phyloP scores from a whole-genome alignment of 495 filamentous ascomycete genomes.

The Oidiodendron maius region DNA sequence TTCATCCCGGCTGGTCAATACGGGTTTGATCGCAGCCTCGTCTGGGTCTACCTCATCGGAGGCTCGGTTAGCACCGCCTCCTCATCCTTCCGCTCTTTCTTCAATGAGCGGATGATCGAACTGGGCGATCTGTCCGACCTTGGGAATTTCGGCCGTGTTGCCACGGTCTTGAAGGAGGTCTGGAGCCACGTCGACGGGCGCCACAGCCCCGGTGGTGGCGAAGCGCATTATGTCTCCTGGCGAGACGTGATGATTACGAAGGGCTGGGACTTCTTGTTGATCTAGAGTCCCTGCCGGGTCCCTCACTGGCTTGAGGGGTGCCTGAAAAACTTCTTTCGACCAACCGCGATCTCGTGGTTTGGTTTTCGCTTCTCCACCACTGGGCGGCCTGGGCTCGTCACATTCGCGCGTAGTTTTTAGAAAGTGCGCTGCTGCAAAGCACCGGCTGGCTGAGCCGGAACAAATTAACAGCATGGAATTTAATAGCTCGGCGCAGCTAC shows the following conservation, averaged over 20 bases:
- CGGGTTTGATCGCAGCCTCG: slow-evolving; percentile 85
- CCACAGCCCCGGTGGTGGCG: slow-evolving; percentile 33
- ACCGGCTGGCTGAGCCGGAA: background rate
- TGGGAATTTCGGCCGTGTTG: slow-evolving; percentile 83
- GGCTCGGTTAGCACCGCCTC: slow-evolving; percentile 64
- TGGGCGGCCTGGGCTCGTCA: too few species aligned
- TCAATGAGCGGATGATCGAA: slow-evolving; percentile 61
- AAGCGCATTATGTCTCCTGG: slow-evolving; percentile 76
- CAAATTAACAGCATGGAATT: background rate
- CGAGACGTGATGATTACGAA: slow-evolving; percentile 89
- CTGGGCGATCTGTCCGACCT: slow-evolving; percentile 71
- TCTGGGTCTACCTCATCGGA: slow-evolving; percentile 87
- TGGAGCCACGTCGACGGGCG: slow-evolving; percentile 67
- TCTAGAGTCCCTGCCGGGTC: slow-evolving; percentile 31
- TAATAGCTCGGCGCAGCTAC: background rate
- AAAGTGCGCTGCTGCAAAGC: background rate
- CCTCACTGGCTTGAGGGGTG: slow-evolving; percentile 8
- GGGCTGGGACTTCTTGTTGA: slow-evolving; percentile 87
- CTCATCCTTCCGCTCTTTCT: slow-evolving; percentile 69
- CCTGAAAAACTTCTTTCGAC: slow-evolving; percentile 7
- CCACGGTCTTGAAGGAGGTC: slow-evolving; percentile 69
- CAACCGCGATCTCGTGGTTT: slow-evolving; percentile 4
- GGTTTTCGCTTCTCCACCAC: background rate
- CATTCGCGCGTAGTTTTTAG: slow-evolving; percentile 7
- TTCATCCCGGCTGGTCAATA: slow-evolving; percentile 73